Base-by-base conservation (phyloP, 805 yeast genomes). In the Ogataea naganishii region DNA sequence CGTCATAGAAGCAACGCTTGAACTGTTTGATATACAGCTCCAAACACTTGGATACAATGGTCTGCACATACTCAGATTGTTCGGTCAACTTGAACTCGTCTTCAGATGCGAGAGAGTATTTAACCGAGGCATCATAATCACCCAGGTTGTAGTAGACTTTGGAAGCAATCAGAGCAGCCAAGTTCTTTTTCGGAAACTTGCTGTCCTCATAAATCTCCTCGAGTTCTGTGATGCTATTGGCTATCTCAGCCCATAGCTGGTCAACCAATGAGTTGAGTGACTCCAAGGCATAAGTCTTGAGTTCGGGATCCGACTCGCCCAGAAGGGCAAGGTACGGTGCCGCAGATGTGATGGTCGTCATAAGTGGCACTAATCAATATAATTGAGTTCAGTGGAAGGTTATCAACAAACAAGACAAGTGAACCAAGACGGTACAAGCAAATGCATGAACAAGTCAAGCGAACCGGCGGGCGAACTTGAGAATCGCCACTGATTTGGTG, bases 171-270 rank as follows among this genome's bases (percentile, higher is more conserved):
- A 92, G 65, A 2, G 98, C 97, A 7, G 97, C 97, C 48, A 89
- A 67, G 27, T 72, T 60, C 43, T 94, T 72, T 32, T 75, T 75
- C 18, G 47, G 31, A 56, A 89, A 92, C 15, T 67, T 56, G 35
- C 71, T 68, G 53, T 89, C 95, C 58, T 92, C 97, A 47, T 79
- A 86, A 32, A 92, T 64, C 40, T 85, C 94, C 60, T 92, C 98
- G 47, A 92, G 81, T 32, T 82, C 86, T 18, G 83, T 65, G 37
- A 92, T 73, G 48, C 72, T 77, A 59, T 92, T 92, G 34, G 98
- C 94, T 34, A 92, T 82, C 62, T 92, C 97, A 3, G 98, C 85
- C 98, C 98, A 92, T 35, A 85, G 68, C 56, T 84, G 88, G 60
- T 86, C 95, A 30, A 85, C 96, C 29, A 81, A 71, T 17, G 62